These are phyloP conservation scores for Simmondsia chinensis DNA, from an alignment of 148 eudicot species.

Conservation along the genomic window DNA sequence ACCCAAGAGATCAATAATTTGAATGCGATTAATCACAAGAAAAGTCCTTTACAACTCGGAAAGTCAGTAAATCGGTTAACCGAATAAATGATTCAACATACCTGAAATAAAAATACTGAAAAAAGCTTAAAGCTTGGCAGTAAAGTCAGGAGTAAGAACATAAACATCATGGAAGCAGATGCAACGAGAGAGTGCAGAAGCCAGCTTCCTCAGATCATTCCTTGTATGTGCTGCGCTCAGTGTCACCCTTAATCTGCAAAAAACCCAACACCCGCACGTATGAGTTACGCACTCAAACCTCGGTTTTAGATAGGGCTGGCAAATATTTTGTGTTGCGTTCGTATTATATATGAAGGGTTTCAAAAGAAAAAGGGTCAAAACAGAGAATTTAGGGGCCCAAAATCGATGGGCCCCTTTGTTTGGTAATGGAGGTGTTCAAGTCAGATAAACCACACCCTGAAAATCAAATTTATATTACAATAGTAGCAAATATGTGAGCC, in stretches of 20 bases:
- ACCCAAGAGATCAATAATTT: no score
- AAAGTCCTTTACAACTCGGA: no score
- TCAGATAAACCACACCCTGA: no score
- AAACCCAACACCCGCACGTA: background rate
- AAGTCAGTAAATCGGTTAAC: no score
- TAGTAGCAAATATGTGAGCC: no score
- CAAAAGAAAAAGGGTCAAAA: background rate
- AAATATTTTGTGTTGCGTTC: background rate
- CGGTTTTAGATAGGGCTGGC: background rate
- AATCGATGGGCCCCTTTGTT: no score
- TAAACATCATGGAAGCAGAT: constrained; percentile 42
- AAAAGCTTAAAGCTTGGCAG: constrained; percentile 45
- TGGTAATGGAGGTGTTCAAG: no score
- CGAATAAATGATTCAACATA: no score
- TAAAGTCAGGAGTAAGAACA: constrained; percentile 15
- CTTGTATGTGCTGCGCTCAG: constrained; percentile 77
- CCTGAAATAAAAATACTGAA: no score
- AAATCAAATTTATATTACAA: no score
- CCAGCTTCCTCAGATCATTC: constrained; percentile 61
- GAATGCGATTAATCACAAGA: no score
- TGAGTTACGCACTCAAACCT: background rate
- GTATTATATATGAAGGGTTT: background rate
- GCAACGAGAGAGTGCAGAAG: constrained; percentile 52
- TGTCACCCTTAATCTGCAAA: constrained; percentile 62
- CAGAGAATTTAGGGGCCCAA: no score